Base-by-base conservation (phyloP, 768 basidiomycete genomes). In the Melanogaster broomeanus region DNA sequence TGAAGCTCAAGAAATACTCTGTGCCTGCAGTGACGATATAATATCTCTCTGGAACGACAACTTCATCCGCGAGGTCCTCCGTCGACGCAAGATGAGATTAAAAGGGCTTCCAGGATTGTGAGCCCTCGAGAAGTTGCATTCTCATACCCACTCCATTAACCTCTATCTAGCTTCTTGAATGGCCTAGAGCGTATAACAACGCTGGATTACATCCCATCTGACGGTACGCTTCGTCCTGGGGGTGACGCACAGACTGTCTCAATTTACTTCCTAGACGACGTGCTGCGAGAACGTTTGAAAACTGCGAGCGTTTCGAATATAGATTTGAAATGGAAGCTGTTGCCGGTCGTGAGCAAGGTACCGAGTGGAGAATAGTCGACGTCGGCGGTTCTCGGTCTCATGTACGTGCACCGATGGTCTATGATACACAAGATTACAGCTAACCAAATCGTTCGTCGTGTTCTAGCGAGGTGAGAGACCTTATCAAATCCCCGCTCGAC, bases 221-320 rank as follows among this genome's bases (percentile, higher is more conserved):
- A 79, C 48, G 78, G 77, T 79, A 52, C 33, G 66, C 56, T 18
- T 19, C 3, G 13, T 31, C 8, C 2, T 42, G 4, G 21, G 18
- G 25, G 2, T n/a, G 22, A 25, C 8, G 38, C 24, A 8, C 49
- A 10, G 22, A 16, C 27, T 10, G n/a, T 34, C 46, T 62, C 48
- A 67, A 48, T 28, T 28, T 40, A 16, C 2, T 55, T n/a, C 1
- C 25, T 49, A 77, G 80, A 82, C 52, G 80, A 81, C 52, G 79
- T 81, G 22, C 64, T 81, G 41, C 73, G 68, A 48, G 80, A 81
- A 8, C 74, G 80, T 22, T 65, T 81, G 30, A 82, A 82, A 63
- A 81, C 80, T 0, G 85, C 91, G 31, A 90, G 89, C 9, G 88
- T 90, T 8, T 84, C 3, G 89, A 91, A 66, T 89, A 91, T 70